Percentiles rank a stretch among this genome's conserved stretches.
Conservation (phyloP, 768 basidiomycete species). For the Roridomyces roridus region DNA sequence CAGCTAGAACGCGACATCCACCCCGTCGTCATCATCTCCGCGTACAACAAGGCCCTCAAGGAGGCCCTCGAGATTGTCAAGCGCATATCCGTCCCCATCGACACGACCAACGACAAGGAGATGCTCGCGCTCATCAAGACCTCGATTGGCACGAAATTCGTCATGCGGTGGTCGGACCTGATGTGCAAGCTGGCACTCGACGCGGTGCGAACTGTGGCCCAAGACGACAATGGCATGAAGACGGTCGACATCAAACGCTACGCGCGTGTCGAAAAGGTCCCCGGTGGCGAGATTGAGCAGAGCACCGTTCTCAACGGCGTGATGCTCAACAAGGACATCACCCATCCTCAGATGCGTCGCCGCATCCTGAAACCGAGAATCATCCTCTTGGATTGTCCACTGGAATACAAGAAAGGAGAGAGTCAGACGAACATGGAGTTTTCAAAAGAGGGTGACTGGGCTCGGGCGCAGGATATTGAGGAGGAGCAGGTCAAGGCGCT, state of each 20-base stretch:
- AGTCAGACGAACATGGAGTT: constrained; percentile 99
- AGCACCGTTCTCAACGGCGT: constrained; percentile 87
- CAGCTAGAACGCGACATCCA: constrained; percentile 97
- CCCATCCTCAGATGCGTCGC: constrained; percentile 95
- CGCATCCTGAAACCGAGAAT: constrained; percentile 90
- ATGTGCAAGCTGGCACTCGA: constrained; percentile 96
- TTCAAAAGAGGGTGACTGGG: constrained; percentile 92
- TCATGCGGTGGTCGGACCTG: constrained; percentile 93
- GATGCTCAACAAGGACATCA: constrained; percentile 99
- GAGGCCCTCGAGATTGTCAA: constrained; percentile 91
- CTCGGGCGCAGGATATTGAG: constrained; percentile 89
- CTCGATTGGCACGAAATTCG: constrained; percentile 98
- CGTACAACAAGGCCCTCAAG: constrained; percentile 95
- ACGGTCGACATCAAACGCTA: constrained; percentile 99
- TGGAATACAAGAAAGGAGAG: constrained; percentile 99
- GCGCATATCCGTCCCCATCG: constrained; percentile 87
- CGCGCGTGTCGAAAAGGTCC: constrained; percentile 95
- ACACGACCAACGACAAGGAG: constrained; percentile 81
- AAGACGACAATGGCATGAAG: constrained; percentile 76
- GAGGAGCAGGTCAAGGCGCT: constrained; percentile 94
- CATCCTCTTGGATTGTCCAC: constrained; percentile 88
- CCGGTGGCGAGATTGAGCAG: constrained; percentile 97
- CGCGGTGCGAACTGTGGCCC: constrained; percentile 88
- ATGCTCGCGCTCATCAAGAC: constrained; percentile 99
- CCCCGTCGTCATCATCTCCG: constrained; percentile 98